Base-by-base conservation (phyloP, 2,329 filamentous ascomycete genomes). In the Ascochyta viciae-villosae region DNA sequence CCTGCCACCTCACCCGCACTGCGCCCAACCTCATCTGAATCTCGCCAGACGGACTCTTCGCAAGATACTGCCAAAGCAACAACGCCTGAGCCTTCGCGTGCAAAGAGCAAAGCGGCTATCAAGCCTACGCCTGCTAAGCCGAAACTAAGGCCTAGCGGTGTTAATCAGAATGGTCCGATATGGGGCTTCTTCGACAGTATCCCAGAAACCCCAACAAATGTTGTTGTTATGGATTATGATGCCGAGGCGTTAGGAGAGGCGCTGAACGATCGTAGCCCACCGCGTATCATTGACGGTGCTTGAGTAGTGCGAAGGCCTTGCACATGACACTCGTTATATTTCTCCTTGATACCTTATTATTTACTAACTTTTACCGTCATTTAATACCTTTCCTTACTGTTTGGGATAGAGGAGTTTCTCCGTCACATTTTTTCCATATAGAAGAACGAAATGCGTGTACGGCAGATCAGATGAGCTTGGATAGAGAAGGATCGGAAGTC, bases 141-240 rank as follows among this genome's bases (percentile, higher is more conserved):
- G 6, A 63, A 68, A 42, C 49, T 74, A 5, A 50, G 76, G 22
- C 63, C 73, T 0, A 66, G 73, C 3, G 75, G 76, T 12, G 69
- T 77, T 9, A 78, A 77, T 47, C 76, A 78, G 45, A 58, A 54
- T 1, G 76, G 75, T 0, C 73, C 75, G 0, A 75, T 77, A 13
- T 72, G 73, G 64, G 75, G 75, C n/a, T 71, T 77, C 59, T 74
- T 75, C 31, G 69, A 72, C 34, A 43, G 10, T 26, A 64, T 73
- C 4, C 72, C 70, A 2, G 65, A 67, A 33, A 68, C 73, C 15
- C 73, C 74, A 2, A 67, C 62, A 0, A 72, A 72, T 37, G 67
- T 77, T 3, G 66, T 72, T 1, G 72, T 75, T 1, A 63, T 68
- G 10, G 70, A 76, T 40, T 67, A 76, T 19, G 75, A 78, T 59